A percentile compares a stretch with the other conserved stretches of the same genome.
These are phyloP conservation scores for Backusella luteola DNA, from an alignment of 192 early-diverging fungal genomes.

Conservation along the genomic window DNA sequence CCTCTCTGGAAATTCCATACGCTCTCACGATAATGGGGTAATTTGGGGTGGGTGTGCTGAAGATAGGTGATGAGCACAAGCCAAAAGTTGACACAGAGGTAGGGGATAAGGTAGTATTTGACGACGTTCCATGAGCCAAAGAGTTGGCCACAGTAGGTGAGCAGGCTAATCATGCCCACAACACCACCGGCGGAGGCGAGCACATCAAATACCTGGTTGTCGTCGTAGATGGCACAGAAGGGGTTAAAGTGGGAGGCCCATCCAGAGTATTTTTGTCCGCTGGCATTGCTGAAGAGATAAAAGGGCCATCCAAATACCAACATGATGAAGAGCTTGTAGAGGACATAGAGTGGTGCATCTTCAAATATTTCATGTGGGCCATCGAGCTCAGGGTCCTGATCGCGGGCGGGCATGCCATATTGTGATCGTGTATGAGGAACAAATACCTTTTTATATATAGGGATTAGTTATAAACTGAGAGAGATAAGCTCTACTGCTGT, in stretches of 20 bases:
- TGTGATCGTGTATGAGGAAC: slow-evolving; percentile 62
- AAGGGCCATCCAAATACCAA: slow-evolving; percentile 86
- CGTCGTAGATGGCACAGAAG: slow-evolving; percentile 73
- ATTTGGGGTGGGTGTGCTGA: slow-evolving; percentile 85
- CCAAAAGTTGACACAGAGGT: slow-evolving; percentile 93
- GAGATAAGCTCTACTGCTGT: neutral
- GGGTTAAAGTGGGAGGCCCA: slow-evolving; percentile 91
- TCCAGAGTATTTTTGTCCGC: slow-evolving; percentile 71
- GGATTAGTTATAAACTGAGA: no score
- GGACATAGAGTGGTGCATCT: slow-evolving; percentile 68
- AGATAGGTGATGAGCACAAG: slow-evolving; percentile 94
- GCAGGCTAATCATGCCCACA: slow-evolving; percentile 55
- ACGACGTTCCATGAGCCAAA: slow-evolving; percentile 54
- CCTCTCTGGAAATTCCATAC: slow-evolving; percentile 94
- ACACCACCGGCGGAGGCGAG: slow-evolving; percentile 66
- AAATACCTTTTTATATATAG: slow-evolving; percentile 61
- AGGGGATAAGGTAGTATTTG: slow-evolving; percentile 90
- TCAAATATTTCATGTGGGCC: slow-evolving; percentile 55
- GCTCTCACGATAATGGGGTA: slow-evolving; percentile 87
- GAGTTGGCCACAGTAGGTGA: slow-evolving; percentile 53
- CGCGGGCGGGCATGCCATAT: slow-evolving; percentile 49
- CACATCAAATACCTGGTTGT: slow-evolving; percentile 67
- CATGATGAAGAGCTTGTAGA: slow-evolving; percentile 67
- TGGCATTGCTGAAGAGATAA: slow-evolving; percentile 78
- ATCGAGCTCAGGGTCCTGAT: slow-evolving; percentile 26